phyloP scores from a whole-genome alignment of 2,329 filamentous ascomycete genomes.

The Fusarium compactum region DNA sequence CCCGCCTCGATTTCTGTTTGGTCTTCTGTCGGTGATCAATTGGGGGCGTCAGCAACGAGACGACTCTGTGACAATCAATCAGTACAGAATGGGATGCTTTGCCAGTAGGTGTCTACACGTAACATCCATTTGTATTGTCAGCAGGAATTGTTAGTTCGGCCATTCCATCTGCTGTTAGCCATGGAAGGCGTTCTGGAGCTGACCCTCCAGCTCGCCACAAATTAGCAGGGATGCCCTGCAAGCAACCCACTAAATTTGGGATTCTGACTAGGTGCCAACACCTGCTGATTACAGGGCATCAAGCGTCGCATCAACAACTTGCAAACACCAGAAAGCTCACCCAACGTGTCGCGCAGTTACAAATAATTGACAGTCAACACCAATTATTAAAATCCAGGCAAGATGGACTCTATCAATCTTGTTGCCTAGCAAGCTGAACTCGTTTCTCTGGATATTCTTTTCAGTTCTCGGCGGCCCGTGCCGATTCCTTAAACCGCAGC shows the following conservation, averaged over 20 bases:
- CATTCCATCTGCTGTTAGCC: background rate
- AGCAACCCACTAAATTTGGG: background rate
- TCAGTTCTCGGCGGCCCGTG: background rate
- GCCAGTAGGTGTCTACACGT: background rate
- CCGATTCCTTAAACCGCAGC: conserved; percentile 8
- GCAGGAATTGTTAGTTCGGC: background rate
- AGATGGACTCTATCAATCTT: background rate
- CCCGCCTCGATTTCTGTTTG: background rate
- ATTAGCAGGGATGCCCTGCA: background rate
- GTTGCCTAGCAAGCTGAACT: background rate
- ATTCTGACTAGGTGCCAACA: background rate
- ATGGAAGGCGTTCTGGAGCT: background rate
- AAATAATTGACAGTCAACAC: background rate
- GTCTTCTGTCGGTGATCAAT: background rate
- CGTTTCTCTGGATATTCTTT: background rate
- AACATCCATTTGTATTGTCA: background rate
- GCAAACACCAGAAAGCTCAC: background rate
- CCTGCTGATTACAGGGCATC: background rate
- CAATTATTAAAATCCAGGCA: background rate
- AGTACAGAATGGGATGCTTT: background rate
- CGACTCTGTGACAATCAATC: background rate
- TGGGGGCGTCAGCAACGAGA: background rate
- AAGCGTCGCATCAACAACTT: background rate
- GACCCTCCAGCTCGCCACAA: background rate
- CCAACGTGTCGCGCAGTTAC: no score